phyloP scores from a whole-genome alignment of 148 eudicot species.

The Fagopyrum tataricum region DNA sequence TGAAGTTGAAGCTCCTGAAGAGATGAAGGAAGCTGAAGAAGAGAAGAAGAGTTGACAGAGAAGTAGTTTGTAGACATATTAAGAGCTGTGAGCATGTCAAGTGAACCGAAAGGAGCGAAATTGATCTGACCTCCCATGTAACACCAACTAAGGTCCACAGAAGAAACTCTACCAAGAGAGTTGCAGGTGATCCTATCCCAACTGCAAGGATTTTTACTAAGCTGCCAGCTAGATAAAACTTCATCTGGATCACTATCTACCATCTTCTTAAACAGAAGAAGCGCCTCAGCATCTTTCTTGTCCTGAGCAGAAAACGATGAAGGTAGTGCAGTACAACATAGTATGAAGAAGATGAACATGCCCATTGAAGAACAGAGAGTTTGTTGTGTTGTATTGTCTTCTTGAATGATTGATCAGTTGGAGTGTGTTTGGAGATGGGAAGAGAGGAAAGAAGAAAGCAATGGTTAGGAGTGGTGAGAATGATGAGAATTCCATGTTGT shows the following conservation, averaged over 20 bases:
- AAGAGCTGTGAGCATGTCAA: slow-evolving; percentile 51
- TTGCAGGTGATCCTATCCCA: slow-evolving; percentile 73
- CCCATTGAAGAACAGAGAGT: slow-evolving; percentile 15
- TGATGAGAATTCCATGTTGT: slow-evolving; percentile 43
- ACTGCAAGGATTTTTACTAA: slow-evolving; percentile 39
- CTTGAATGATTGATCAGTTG: not conserved
- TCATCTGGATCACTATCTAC: slow-evolving; percentile 46
- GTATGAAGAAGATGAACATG: slow-evolving; percentile 16
- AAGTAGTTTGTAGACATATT: slow-evolving; percentile 65
- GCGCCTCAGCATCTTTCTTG: slow-evolving; percentile 50
- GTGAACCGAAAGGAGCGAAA: slow-evolving; percentile 44
- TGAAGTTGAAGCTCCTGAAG: slow-evolving; percentile 49
- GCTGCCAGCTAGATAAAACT: slow-evolving; percentile 50
- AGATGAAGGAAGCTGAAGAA: slow-evolving; percentile 54
- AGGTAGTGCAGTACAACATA: slow-evolving; percentile 18
- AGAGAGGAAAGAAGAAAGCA: slow-evolving; percentile 14
- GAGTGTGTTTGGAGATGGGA: slow-evolving; percentile 12
- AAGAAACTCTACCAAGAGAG: slow-evolving; percentile 42
- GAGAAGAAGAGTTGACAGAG: slow-evolving; percentile 45
- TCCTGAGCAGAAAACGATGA: slow-evolving; percentile 13
- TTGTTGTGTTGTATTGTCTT: not conserved
- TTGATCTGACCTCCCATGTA: slow-evolving; percentile 42
- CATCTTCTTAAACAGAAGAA: slow-evolving; percentile 67
- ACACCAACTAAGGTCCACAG: slow-evolving; percentile 62
- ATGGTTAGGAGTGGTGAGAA: slow-evolving; percentile 25